A percentile compares a stretch with the other conserved stretches of the same genome.
phyloP scores from a whole-genome alignment of 257 asterid genomes.

The Ophiorrhiza pumila region DNA sequence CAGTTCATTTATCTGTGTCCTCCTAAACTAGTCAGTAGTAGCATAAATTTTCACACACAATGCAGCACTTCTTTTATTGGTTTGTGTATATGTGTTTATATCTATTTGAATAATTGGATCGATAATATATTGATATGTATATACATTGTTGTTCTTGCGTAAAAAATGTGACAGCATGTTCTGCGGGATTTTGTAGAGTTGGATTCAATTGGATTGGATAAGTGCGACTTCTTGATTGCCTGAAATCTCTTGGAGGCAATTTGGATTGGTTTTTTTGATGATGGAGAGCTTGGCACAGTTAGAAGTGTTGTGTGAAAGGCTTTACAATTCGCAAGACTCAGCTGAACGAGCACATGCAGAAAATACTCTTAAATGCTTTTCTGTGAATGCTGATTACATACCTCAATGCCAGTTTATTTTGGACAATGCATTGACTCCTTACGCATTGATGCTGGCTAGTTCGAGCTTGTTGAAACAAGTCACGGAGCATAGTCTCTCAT shows the following conservation, averaged over 20 bases:
- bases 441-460: conserved; percentile 98
- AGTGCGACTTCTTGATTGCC: conserved; percentile 20
- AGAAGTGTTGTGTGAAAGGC: conserved; percentile 96
- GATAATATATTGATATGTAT: background rate
- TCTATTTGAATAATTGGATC: background rate
- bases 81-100: background rate
- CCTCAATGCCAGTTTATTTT: conserved; percentile 96
- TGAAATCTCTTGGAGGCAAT: conserved; percentile 16
- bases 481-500: conserved; percentile 85
- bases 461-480: conserved; percentile 99
- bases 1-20: background rate
- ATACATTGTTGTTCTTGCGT: conserved; percentile 4
- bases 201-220: conserved; percentile 18
- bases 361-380: conserved; percentile 95
- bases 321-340: conserved; percentile 91
- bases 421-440: conserved; percentile 97
- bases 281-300: conserved; percentile 99
- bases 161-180: conserved; percentile 16
- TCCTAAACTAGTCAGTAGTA: background rate
- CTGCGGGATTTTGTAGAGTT: conserved; percentile 20
- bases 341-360: conserved; percentile 96
- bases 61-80: background rate
- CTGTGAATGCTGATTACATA: conserved; percentile 82
- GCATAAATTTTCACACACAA: background rate
- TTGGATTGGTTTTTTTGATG: conserved; percentile 17